Conservation (phyloP, 768 basidiomycete genomes). For the Psilocybe cyanescens region DNA sequence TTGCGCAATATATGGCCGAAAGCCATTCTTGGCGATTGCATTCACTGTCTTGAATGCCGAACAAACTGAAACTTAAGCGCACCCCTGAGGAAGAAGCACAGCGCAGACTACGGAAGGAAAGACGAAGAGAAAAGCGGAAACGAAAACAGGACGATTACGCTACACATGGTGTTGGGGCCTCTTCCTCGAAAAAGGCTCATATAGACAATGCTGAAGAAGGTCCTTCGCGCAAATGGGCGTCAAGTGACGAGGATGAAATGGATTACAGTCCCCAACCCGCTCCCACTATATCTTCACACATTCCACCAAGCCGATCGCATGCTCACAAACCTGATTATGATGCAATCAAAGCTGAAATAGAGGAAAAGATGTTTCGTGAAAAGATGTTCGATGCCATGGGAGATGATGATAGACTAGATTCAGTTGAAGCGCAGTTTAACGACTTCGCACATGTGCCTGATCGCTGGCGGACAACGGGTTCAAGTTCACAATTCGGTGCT, state of each 20-base stretch:
- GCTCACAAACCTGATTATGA: conserved; percentile 47
- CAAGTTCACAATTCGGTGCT: conserved; percentile 22
- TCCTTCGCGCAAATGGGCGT: conserved; percentile 50
- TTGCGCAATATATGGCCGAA: background rate
- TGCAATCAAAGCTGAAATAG: conserved; percentile 52
- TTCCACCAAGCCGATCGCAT: conserved; percentile 17
- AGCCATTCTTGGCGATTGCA: background rate
- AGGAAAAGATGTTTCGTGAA: conserved; percentile 70
- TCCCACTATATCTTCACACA: background rate
- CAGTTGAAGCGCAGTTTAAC: conserved; percentile 65
- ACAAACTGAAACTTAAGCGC: conserved; percentile 65
- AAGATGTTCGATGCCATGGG: conserved; percentile 75
- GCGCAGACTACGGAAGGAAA: conserved; percentile 40
- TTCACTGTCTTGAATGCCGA: conserved; percentile 22
- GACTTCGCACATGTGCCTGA: conserved; percentile 74
- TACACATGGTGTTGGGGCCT: conserved; percentile 11
- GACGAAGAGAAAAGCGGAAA: conserved; percentile 31
- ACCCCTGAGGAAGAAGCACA: conserved; percentile 63
- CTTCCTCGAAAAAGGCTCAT: conserved; percentile 31
- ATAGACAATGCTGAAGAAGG: conserved; percentile 18
- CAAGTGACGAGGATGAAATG: conserved; percentile 47
- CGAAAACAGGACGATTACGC: conserved; percentile 20
- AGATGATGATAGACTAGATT: conserved; percentile 73
- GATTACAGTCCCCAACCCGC: conserved; percentile 28
- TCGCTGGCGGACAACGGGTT: conserved; percentile 54